Base-by-base conservation (phyloP, 116 monocot genomes). In the Papilionanthe hybrid region DNA sequence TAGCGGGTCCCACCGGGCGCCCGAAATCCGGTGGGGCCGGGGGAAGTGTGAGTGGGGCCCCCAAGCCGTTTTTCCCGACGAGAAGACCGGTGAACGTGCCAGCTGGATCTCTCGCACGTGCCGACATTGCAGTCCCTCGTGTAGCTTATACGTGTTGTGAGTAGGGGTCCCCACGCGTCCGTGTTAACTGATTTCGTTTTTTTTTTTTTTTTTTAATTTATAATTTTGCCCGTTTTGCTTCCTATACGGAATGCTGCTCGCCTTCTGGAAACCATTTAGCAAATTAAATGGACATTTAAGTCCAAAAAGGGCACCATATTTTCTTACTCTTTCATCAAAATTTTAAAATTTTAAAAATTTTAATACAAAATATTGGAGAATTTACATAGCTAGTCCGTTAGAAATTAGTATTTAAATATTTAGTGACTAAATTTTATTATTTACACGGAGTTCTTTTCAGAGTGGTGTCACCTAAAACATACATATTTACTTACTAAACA, bases 1-100 rank as follows among this genome's bases (percentile, higher is more conserved):
- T 75, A 75, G 75, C 50, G 75, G 75, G 75, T 48, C 75, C 75
- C 75, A 75, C 45, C 11, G 11, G 50, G 13, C 25, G 48, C 47
- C 49, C 28, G 28, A 49, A 27, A 42, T 42, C 11, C 42, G 19
- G 20, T 44, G 18, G 75, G 75, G 20, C 75, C 69, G 8, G 10
- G 10, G 27, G 4, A 37, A 3, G 65, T 2, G 8, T 23, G 65
- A 22, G 9, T 10, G 25, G 63, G 65, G 27, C 65, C 73, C 75
- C 28, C 10, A 37, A 5, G 75, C 75, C 75, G 75, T 75, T 50
- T 48, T 75, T 49, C 12, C 29, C 37, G 69, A 37, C 69, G 37
- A 17, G 3, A 37, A 49, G 47, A 9, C 22, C 49, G 47, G 42
- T 4, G 50, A 47, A 15, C 4, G 27, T 6, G 47, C 37, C 42